Evolutionary conservation across 768 basidiomycete species (phyloP).

Genomic region (Auriscalpium microsporum): DNA sequence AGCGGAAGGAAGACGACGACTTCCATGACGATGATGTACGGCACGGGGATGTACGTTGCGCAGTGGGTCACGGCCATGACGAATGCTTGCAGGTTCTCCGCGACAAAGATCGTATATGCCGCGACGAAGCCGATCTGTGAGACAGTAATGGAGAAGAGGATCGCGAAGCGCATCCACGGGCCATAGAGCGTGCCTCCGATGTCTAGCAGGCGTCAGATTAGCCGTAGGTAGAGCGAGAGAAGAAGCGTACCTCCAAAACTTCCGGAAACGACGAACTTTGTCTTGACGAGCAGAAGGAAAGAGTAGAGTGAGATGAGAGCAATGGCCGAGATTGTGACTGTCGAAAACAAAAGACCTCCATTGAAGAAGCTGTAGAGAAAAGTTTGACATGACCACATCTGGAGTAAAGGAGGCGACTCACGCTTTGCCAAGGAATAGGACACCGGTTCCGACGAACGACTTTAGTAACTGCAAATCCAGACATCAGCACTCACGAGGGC

Average conservation of each 20-base stretch:
- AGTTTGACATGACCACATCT: neutral
- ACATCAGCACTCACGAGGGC: too few species aligned
- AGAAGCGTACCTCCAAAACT: conserved; percentile 77
- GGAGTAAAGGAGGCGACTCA: conserved; percentile 29
- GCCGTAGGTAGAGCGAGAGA: neutral
- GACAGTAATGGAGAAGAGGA: conserved; percentile 77
- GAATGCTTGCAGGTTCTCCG: conserved; percentile 87
- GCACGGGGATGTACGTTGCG: conserved; percentile 52
- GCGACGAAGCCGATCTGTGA: conserved; percentile 86
- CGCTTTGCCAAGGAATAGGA: conserved; percentile 94
- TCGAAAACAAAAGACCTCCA: conserved; percentile 88
- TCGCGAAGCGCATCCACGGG: conserved; percentile 84
- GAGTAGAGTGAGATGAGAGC: conserved; percentile 86
- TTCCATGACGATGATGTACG: conserved; percentile 79
- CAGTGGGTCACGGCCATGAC: conserved; percentile 76
- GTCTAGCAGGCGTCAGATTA: conserved; percentile 37
- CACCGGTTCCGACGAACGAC: conserved; percentile 91
- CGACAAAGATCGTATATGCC: conserved; percentile 94
- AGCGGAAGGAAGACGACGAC: conserved; percentile 83
- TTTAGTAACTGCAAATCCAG: conserved; percentile 59
- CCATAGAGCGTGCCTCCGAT: conserved; percentile 92
- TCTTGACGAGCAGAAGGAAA: conserved; percentile 82
- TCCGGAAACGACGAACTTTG: conserved; percentile 83
- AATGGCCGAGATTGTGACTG: conserved; percentile 66
- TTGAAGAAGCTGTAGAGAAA: conserved; percentile 75